Evolutionary conservation across 1,139 yeast species (phyloP), one percentile per base, ranked within the genome.

Genomic region (Suhomyces chickasaworum): DNA sequence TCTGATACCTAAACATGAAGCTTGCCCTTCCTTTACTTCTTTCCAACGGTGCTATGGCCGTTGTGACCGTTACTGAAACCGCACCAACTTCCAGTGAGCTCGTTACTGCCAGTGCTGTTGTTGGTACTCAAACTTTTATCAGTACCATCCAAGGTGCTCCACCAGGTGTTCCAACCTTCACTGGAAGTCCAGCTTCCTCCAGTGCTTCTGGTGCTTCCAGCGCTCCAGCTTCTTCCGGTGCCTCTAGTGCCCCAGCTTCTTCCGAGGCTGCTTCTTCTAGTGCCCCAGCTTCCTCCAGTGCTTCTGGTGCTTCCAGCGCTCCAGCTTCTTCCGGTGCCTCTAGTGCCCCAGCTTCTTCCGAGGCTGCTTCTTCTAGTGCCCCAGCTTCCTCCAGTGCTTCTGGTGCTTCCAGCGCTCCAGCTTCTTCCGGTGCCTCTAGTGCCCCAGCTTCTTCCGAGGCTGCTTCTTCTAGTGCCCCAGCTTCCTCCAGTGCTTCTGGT

Each of bases 11-110:
- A 7, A 36, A 7, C 31, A 41, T 41, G 44, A 41, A 36, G 40
- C 22, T 41, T 30, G 17, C 38, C 34, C 13, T 42, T 37, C 46
- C 49, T 10, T 32, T 46, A 25, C 10, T 65, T 33, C 51, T 63
- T 41, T 58, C 67, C 37, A 29, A 17, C 10, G 37, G 37, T 22
- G 37, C 25, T 20, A 22, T 22, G 23, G 37, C 37, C 20, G 37
- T 16, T 3, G 37, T 35, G 13, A 31, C 35, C 18, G 37, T 35
- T n/a, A 35, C 37, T 15, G 37, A 63, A 41, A 65, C 71, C 22
- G 73, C 73, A 9, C 59, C 64, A 3, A 59, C 71, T 9, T 65
- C 64, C 13, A 68, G 73, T 20, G 54, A 58, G n/a, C 61, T 64
- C 13, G 42, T 47, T 41, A 57, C 64, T 10, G 53, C 63, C 2